A percentile compares a stretch with the other conserved stretches of the same genome.
phyloP scores from a whole-genome alignment of 2,329 filamentous ascomycete genomes.

The Coleophoma crateriformis region DNA sequence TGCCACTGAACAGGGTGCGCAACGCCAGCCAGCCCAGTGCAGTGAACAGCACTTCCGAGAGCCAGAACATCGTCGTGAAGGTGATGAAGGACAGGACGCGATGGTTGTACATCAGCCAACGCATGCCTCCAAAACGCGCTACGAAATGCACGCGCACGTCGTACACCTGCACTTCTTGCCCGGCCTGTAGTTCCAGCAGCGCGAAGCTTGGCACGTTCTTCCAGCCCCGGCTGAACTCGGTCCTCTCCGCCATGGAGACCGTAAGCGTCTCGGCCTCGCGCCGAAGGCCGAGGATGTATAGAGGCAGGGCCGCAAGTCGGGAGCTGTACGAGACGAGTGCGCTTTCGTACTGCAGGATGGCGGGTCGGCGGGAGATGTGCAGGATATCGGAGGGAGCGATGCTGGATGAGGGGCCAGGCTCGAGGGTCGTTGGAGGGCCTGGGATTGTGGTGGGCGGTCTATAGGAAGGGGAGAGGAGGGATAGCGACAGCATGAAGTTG shows the following conservation, averaged over 20 bases:
- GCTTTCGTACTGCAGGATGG: constrained; percentile 73
- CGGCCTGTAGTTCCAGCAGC: constrained; percentile 35
- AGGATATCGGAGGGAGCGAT: constrained; percentile 34
- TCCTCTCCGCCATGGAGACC: constrained; percentile 67
- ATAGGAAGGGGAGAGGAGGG: constrained; percentile 51
- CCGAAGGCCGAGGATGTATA: constrained; percentile 62
- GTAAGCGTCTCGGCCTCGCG: constrained; percentile 58
- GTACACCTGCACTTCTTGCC: constrained; percentile 72
- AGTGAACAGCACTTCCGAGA: constrained; percentile 64
- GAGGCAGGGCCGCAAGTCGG: constrained; percentile 61
- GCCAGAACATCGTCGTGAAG: constrained; percentile 72
- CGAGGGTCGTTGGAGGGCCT: constrained; percentile 9
- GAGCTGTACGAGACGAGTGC: constrained; percentile 72
- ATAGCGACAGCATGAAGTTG: constrained; percentile 91
- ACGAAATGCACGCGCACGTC: constrained; percentile 60
- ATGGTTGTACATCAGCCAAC: constrained; percentile 85
- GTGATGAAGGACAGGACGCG: constrained; percentile 62
- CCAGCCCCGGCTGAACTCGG: constrained; percentile 50
- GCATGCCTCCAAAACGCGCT: constrained; percentile 69
- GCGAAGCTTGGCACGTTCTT: constrained; percentile 42
- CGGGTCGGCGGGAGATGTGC: constrained; percentile 64
- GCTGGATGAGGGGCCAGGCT: background rate
- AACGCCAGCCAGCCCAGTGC: constrained; percentile 57
- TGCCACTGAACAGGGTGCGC: constrained; percentile 3
- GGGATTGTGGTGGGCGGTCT: constrained; percentile 24